Evolutionary conservation across 2,329 filamentous ascomycete genomes (phyloP), one percentile per base, ranked within the genome.

Genomic region (Coniochaeta hoffmannii): DNA sequence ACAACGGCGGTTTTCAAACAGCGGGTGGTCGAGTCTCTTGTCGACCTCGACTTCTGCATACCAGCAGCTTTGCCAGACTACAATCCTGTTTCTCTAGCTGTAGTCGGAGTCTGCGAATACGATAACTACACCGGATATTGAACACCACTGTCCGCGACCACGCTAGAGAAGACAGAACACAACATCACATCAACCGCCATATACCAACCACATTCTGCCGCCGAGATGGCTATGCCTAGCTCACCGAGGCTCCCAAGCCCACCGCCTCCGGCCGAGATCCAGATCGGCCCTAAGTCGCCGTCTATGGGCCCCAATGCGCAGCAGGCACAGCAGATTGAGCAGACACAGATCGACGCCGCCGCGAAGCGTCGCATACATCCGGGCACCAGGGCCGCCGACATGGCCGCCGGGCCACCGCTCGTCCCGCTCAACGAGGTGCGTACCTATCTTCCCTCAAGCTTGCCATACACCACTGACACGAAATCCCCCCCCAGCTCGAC

Each of bases 211-310:
- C 50, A 36, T 30, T 15, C 22, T 24, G 50, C n/a, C 24, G 58
- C 60, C 59, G 71, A 61, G 61, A 83, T 84, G 80, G 76, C 81
- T 61, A 70, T 83, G 60, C 87, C 89, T 60, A 93, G 84, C 72
- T 97, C 92, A 50, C 93, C 94, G 60, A 88, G 94, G 68, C 85
- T 99, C 53, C 94, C 94, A 57, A 97, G 91, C 71, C 94, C 94
- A 58, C 94, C 94, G 57, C 94, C 94, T 32, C 87, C 95, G 56
- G 90, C 93, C 59, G 94, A 99, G 73, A 94, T 96, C 62, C 93
- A 97, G 74, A 86, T 96, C 60, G 88, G 84, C 50, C 68, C 69
- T 56, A 66, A 68, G 65, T 94, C 90, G 52, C 90, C 90, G 1
- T 80, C 80, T 17, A 76, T 86, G 60, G 79, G 84, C 52, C 67